A percentile compares a stretch with the other conserved stretches of the same genome.
Conservation (phyloP, 163 green algal genomes). For the Chloroidium sp. region DNA sequence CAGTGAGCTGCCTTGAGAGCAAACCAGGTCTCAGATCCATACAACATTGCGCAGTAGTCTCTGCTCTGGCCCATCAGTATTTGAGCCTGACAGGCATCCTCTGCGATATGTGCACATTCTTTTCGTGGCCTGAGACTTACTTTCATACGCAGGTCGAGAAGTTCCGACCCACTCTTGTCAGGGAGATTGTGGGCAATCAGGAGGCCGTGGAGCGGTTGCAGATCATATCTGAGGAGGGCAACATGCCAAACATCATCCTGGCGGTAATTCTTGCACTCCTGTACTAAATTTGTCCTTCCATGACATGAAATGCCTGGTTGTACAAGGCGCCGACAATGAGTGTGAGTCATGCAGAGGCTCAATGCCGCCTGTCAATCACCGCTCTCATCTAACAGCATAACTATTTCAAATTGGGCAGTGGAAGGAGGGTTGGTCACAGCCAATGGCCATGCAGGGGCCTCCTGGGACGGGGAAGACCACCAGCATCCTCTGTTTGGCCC, state of each 20-base stretch:
- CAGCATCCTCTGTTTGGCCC: conserved; percentile 83
- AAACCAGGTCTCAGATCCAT: background rate
- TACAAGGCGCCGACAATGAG: too few relatives aligned
- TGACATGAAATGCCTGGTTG: too few relatives aligned
- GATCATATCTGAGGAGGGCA: conserved; percentile 89
- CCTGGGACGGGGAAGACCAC: conserved; percentile 98
- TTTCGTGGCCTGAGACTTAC: background rate
- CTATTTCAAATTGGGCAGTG: background rate
- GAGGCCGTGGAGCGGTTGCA: conserved; percentile 87
- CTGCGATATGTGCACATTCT: background rate
- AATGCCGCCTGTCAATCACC: background rate
- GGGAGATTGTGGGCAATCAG: conserved; percentile 94
- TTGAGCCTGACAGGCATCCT: background rate
- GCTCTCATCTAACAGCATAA: too few relatives aligned
- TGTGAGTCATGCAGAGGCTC: background rate
- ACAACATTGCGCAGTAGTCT: too few relatives aligned
- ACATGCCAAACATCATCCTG: conserved; percentile 97
- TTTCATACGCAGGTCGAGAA: conserved; percentile 82
- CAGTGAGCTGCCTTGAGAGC: too few relatives aligned
- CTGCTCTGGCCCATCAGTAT: background rate
- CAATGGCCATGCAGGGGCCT: conserved; percentile 56
- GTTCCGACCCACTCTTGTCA: conserved; percentile 78
- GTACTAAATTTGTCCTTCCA: background rate
- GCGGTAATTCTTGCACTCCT: conserved; percentile 39
- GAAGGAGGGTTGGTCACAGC: background rate